These are phyloP conservation scores for Mucor lusitanicus DNA, from an alignment of 371 early-diverging fungal genomes.

Conservation along the genomic window DNA sequence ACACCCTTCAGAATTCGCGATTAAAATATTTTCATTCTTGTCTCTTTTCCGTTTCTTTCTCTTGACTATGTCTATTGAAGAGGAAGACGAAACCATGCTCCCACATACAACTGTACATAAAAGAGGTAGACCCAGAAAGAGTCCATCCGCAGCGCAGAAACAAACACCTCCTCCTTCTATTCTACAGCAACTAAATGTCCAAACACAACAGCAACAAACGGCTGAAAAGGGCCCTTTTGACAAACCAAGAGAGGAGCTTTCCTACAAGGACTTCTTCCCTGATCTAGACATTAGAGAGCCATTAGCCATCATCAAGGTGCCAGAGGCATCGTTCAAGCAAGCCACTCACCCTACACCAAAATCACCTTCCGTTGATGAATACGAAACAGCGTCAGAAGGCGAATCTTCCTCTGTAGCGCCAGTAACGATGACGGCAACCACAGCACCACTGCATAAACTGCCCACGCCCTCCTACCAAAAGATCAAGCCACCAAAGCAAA, in stretches of 20 bases:
- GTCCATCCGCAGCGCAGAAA: background rate
- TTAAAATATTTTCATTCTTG: background rate
- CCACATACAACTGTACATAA: background rate
- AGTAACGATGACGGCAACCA: background rate
- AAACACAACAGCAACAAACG: background rate
- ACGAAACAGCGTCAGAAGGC: constrained; percentile 9
- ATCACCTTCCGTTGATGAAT: constrained; percentile 12
- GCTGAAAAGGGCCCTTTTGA: background rate
- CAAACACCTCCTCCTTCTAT: background rate
- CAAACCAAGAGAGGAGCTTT: constrained; percentile 82
- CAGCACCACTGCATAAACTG: background rate
- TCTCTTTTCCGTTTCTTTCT: background rate
- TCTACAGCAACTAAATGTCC: background rate
- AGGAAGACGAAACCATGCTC: background rate
- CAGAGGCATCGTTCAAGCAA: background rate
- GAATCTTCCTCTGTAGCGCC: background rate
- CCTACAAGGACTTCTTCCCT: constrained; percentile 81
- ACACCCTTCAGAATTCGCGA: background rate
- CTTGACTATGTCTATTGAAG: background rate
- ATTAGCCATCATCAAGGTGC: constrained; percentile 43
- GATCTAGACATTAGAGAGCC: constrained; percentile 65
- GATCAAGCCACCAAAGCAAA: background rate
- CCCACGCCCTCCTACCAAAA: constrained; percentile 10
- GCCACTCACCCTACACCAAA: background rate
- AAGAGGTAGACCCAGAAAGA: constrained; percentile 23